Evolutionary conservation across 2,329 filamentous ascomycete species (phyloP).

Genomic region (Sporothrix variecibatus): DNA sequence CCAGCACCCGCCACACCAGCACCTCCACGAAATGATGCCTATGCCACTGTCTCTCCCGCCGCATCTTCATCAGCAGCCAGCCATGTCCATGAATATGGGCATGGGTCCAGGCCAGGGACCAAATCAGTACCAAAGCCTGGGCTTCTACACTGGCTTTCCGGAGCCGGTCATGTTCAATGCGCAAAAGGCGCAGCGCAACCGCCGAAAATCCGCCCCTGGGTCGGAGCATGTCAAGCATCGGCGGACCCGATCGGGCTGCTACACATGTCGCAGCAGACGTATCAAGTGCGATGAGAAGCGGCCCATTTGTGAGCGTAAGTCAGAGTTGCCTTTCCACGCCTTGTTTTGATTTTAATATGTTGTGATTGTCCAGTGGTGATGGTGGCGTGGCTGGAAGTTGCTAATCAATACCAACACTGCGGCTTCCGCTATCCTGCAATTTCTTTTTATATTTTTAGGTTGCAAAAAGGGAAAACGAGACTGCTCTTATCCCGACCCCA

Average conservation of each 20-base stretch:
- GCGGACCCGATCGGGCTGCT: conserved; percentile 90
- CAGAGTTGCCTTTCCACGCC: neutral
- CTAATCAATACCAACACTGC: neutral
- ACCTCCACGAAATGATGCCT: conserved; percentile 39
- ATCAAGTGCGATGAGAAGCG: conserved; percentile 94
- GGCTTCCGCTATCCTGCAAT: neutral
- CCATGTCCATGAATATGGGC: conserved; percentile 38
- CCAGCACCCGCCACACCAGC: conserved; percentile 32
- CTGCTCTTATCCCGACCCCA: conserved; percentile 81
- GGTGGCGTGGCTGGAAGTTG: neutral
- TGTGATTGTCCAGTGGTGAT: too few relatives aligned
- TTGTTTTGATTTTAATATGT: neutral
- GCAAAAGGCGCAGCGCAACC: conserved; percentile 51
- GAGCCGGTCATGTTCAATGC: conserved; percentile 52
- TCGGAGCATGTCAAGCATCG: conserved; percentile 85
- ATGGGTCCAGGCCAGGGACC: conserved; percentile 37
- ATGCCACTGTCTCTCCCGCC: conserved; percentile 23
- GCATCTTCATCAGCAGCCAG: conserved; percentile 35
- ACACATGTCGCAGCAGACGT: conserved; percentile 81
- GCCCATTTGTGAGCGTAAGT: conserved; percentile 77
- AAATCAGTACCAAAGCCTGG: conserved; percentile 49
- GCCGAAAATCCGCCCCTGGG: conserved; percentile 54
- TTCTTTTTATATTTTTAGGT: too few relatives aligned
- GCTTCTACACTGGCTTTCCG: conserved; percentile 53
- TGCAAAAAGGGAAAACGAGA: conserved; percentile 91